Evolutionary conservation across 257 asterid species (phyloP).

Genomic region (Parsonsia alboflavescens): DNA sequence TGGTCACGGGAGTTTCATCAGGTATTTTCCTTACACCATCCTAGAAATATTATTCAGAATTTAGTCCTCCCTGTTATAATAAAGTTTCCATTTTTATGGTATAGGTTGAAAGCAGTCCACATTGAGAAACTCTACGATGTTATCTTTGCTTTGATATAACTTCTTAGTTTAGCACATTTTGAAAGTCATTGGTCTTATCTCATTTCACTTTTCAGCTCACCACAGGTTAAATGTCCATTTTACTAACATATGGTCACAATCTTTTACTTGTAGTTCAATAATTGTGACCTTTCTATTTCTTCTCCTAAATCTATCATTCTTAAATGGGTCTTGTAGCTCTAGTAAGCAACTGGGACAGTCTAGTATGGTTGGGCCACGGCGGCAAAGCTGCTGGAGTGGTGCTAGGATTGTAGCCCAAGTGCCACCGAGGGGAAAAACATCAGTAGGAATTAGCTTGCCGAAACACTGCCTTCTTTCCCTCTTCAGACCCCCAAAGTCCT

Average conservation of each 20-base stretch:
- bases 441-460: not conserved
- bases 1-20: not conserved
- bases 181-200: slow-evolving; percentile 1
- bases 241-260: not conserved
- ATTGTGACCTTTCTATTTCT: not conserved
- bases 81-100: not conserved
- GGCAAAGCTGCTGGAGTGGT: no score
- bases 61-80: not conserved
- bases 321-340: not conserved
- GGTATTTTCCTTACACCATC: not conserved
- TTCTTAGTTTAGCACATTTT: not conserved
- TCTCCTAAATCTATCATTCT: not conserved
- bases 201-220: not conserved
- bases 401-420: not conserved
- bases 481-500: not conserved
- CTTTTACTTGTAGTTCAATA: not conserved
- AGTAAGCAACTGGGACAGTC: not conserved
- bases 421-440: not conserved
- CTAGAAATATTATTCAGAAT: not conserved
- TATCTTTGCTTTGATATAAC: not conserved
- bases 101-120: not conserved
- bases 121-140: not conserved
- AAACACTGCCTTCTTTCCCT: not conserved
- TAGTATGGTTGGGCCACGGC: not conserved
- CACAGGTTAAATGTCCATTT: not conserved